phyloP scores from a whole-genome alignment of 2,329 filamentous ascomycete species.

The Xylariaceae sp. region DNA sequence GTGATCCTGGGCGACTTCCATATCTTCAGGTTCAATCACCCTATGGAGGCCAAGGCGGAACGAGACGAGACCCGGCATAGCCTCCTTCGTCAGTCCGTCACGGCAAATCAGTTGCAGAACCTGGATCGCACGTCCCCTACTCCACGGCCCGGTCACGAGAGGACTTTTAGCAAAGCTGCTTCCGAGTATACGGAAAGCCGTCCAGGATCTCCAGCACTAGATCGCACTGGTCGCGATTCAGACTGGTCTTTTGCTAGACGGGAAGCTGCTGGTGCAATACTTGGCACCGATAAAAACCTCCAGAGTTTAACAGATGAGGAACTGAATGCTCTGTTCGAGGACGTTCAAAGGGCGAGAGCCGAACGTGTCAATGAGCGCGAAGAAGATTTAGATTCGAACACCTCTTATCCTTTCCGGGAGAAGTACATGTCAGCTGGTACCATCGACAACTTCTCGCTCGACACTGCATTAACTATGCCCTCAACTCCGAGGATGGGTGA shows the following conservation, averaged over 20 bases:
- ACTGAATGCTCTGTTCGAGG: constrained; percentile 85
- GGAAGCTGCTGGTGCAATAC: constrained; percentile 84
- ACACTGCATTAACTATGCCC: constrained; percentile 89
- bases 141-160: constrained; percentile 63
- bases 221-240: constrained; percentile 65
- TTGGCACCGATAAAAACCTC: constrained; percentile 88
- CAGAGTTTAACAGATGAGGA: constrained; percentile 87
- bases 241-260: constrained; percentile 92
- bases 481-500: constrained; percentile 79
- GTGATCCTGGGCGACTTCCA: constrained; percentile 97
- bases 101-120: constrained; percentile 51
- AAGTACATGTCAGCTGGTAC: constrained; percentile 95
- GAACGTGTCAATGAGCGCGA: constrained; percentile 65
- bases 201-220: constrained; percentile 70
- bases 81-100: constrained; percentile 74
- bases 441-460: constrained; percentile 90
- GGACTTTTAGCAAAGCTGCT: constrained; percentile 68
- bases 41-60: constrained; percentile 89
- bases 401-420: constrained; percentile 80
- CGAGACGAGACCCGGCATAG: constrained; percentile 80
- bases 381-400: constrained; percentile 83
- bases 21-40: constrained; percentile 97
- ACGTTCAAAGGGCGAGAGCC: constrained; percentile 81
- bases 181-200: constrained; percentile 75
- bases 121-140: constrained; percentile 52